Base-by-base conservation (phyloP, 371 early-diverging fungal genomes). In the Lichtheimia corymbifera region DNA sequence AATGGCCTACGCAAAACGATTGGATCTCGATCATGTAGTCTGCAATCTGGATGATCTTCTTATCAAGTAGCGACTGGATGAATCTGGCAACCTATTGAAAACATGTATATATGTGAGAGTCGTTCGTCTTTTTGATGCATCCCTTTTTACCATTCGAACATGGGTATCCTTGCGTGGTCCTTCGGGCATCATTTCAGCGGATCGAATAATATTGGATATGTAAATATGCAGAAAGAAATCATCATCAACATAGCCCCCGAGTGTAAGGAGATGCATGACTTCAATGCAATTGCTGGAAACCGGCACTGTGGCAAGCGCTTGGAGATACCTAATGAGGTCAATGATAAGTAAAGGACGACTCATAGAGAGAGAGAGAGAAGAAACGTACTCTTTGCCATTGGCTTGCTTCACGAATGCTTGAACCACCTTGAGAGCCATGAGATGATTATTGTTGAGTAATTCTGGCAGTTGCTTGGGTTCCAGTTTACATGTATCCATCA, bases 1-100 rank as follows among this genome's bases (percentile, higher is more conserved):
- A 51, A 55, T 63, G 63, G 9, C 63, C 80, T 24, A 88, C 72
- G 53, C 90, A 89, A 60, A 89, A 89, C 22, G 88, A 77, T 65
- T 88, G 88, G 28, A 91, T 76, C 55, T 88, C 90, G 43, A 87
- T 73, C 35, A 81, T 73, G 55, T 85, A 87, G 41, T 87, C 86
- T n/a, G 71, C 53, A 43, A 86, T 76, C 12, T 76, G 67, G 20
- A 90, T 83, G 4, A 82, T 77, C 0, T 69, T 57, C 47, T 84
- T 83, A 27, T 83, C 77, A 44, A 88, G 60, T 17, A 90, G 62
- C 1, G 88, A 88, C 54, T 89, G 88, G 50, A 89, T 70, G 54
- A 91, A 90, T 13, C 85, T 83, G 28, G 89, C 83, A 5, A 90
- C 83, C 91, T 90, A 69, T 1, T 35, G 1, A 5, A 35, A 35